Evolutionary conservation across 1,284 basidiomycete genomes (phyloP).

Genomic region (Ganoderma lucidum): DNA sequence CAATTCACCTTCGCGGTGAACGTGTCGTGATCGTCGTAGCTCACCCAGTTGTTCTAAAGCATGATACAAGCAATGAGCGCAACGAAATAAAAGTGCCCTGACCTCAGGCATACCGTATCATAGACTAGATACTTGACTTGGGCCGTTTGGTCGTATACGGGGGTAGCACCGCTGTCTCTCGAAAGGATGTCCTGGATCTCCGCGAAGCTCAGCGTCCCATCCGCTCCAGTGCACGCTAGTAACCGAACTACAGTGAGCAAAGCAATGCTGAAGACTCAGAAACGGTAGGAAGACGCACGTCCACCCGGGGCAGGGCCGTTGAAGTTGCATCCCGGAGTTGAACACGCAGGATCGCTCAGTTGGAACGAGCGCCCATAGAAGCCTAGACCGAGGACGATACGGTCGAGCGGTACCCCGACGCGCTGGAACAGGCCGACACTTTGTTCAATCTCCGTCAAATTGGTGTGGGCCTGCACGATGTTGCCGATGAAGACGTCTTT

Average conservation of each 20-base stretch:
- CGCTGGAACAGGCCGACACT: conserved; percentile 29
- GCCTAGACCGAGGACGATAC: conserved; percentile 26
- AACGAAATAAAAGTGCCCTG: not conserved
- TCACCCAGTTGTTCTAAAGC: conserved; percentile 21
- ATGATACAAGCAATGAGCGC: not conserved
- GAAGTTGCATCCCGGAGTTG: conserved; percentile 22
- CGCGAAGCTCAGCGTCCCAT: conserved; percentile 24
- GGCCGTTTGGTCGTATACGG: not conserved
- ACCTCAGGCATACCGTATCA: not conserved
- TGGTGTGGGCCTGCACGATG: not conserved
- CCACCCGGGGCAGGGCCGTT: conserved; percentile 15
- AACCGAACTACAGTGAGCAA: not conserved
- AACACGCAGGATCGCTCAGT: conserved; percentile 9
- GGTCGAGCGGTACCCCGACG: conserved; percentile 24
- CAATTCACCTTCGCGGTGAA: conserved; percentile 21
- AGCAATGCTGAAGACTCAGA: not conserved
- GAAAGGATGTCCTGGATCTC: conserved; percentile 22
- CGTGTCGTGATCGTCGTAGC: conserved; percentile 28
- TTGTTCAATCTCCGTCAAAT: conserved; percentile 24
- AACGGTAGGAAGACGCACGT: not conserved
- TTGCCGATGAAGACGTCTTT: not conserved
- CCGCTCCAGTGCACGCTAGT: conserved; percentile 21
- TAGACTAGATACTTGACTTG: conserved; percentile 2
- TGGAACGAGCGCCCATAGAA: conserved; percentile 31
- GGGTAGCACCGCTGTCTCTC: no score